Base-by-base conservation (phyloP, 2,329 filamentous ascomycete genomes). In the Rhynchosporium graminicola region DNA sequence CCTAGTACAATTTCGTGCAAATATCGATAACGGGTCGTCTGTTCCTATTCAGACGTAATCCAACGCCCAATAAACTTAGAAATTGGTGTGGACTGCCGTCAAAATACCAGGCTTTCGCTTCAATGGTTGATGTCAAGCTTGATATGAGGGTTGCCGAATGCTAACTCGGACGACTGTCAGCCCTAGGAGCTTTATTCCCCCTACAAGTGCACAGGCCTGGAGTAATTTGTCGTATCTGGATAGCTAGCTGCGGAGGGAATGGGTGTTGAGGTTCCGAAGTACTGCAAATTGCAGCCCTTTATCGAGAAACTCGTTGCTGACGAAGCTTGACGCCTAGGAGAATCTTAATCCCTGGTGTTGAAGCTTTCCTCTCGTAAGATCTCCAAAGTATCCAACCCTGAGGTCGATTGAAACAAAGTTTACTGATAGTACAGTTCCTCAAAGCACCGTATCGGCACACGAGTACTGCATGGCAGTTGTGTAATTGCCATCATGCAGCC, bases 121-220 rank as follows among this genome's bases (percentile, higher is more conserved):
- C 26, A 8, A 12, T 6, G 43, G 20, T 55, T 12, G 20, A 15
- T 36, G 9, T n/a, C 9, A 43, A 38, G 12, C 4, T 5, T 38
- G 51, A 6, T 36, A 12, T 47, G 15, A 15, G 20, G 20, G 20
- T 20, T 20, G n/a, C 15, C 9, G 45, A 26, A 20, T 20, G 48
- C 31, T 29, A 12, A 9, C 29, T 55, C 31, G 29, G 38, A 43
- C 43, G 38, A 43, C 36, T 31, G 52, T 56, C 52, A 56, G 52
- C 52, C 52, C 52, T 43, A 56, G 28, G 38, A 40, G 12, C 5
- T 38, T 38, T 52, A 31, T 4, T 43, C 50, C 6, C 29, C 50
- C 31, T 31, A 20, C 33, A 9, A 52, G 1, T 20, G 20, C 20
- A 15, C 1, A 9, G 50, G n/a, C 5, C 13, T 26, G 7, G n/a